Evolutionary conservation across 805 yeast genomes (phyloP), one percentile per base, ranked within the genome.

Genomic region (Candida schatavii): DNA sequence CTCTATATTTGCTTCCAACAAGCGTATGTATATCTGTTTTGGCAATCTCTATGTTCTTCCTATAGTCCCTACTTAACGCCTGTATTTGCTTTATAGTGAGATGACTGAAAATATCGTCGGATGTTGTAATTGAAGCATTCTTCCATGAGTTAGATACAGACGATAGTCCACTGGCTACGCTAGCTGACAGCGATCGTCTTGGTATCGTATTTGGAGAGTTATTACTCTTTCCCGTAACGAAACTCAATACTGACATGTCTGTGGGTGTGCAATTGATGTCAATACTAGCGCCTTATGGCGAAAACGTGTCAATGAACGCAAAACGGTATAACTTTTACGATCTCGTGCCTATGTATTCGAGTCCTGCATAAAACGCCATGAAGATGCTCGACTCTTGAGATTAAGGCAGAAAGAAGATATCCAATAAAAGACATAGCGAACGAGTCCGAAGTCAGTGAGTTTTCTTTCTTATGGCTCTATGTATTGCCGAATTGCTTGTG

Each of bases 1-100:
- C 74, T 35, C 75, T 52, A 53, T 70, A 70, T 40, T 70, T 70
- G 23, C 46, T 48, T 5, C 73, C 70, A 17, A 70, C 75, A 36
- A 70, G 55, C 3, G 48, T 41, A 43, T 69, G 74, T 13, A 70
- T 50, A 32, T 68, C 64, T 9, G 49, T 27, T 43, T 61, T 61
- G 42, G 72, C 66, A 11, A 46, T 37, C 4, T 44, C 45, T n/a
- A 61, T 62, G 23, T 52, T 54, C 5, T 43, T 44, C 27, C 56
- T 51, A 44, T 67, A 68, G 18, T 61, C 58, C 3, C 49, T 43
- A 33, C 59, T 59, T 19, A 67, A 48, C 19, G 44, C 43, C 42
- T 63, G 68, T 33, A 69, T 60, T 37, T 65, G 66, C 5, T 57
- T 54, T 5, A 70, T 59, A 14, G 64, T 50, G 34, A 57, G 51